Evolutionary conservation across 768 basidiomycete species (phyloP).

Genomic region (Amanita rimosa): DNA sequence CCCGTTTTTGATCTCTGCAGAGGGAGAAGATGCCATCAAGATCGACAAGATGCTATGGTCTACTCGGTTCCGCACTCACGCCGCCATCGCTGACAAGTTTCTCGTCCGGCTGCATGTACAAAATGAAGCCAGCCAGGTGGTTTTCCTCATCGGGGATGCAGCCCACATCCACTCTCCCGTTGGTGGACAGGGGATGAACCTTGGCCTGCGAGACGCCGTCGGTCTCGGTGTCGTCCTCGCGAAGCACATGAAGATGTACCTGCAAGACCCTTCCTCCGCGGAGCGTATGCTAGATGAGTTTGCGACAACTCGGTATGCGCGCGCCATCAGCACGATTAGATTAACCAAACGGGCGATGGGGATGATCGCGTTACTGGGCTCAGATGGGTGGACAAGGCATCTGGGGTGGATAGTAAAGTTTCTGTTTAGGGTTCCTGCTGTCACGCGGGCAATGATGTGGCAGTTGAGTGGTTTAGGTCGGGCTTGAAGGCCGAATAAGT

Average conservation of each 20-base stretch:
- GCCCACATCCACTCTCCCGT: conserved; percentile 44
- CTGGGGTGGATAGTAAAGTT: neutral
- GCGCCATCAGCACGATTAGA: conserved; percentile 29
- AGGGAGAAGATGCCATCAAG: conserved; percentile 19
- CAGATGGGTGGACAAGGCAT: neutral
- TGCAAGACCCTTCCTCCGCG: conserved; percentile 9
- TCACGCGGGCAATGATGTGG: conserved; percentile 14
- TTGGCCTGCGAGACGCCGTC: conserved; percentile 44
- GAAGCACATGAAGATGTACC: conserved; percentile 16
- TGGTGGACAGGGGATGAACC: conserved; percentile 49
- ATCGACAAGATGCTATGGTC: conserved; percentile 32
- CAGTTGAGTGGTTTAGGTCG: conserved; percentile 18
- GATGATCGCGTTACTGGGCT: neutral
- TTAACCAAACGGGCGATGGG: conserved; percentile 24
- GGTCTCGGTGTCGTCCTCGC: conserved; percentile 30
- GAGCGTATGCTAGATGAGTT: conserved; percentile 24
- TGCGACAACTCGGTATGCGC: conserved; percentile 21
- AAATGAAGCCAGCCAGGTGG: neutral
- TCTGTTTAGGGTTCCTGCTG: conserved; percentile 4
- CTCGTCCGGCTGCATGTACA: conserved; percentile 17
- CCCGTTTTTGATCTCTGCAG: conserved; percentile 10
- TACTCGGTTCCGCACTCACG: conserved; percentile 33
- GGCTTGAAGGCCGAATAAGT: neutral
- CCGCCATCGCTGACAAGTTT: conserved; percentile 29
- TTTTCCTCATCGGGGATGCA: conserved; percentile 19